Percentiles rank a stretch among this genome's conserved stretches.
These are phyloP conservation scores for Fusarium sp. DNA, from an alignment of 2,329 filamentous ascomycete species.

Conservation along the genomic window DNA sequence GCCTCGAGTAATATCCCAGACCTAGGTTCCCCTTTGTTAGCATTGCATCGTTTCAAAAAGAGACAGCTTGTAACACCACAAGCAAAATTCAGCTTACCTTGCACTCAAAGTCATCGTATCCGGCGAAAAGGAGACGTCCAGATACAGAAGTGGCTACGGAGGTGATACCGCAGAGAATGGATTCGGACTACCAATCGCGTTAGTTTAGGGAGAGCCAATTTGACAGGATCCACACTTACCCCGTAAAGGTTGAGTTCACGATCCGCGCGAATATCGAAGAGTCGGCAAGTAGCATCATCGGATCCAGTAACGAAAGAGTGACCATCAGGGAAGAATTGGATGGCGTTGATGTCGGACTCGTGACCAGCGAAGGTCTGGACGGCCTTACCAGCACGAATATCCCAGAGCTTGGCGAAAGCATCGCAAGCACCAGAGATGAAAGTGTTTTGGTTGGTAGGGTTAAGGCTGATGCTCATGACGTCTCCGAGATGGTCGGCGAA, in stretches of 20 bases:
- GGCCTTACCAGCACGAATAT: constrained; percentile 97
- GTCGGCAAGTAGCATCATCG: constrained; percentile 94
- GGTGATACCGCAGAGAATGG: constrained; percentile 97
- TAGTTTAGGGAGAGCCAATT: constrained; percentile 28
- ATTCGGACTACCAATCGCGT: constrained; percentile 77
- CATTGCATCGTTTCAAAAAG: not conserved
- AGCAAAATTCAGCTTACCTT: constrained; percentile 72
- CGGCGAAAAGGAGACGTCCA: constrained; percentile 92
- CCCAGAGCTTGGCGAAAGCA: constrained; percentile 98
- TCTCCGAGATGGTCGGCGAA: constrained; percentile 98
- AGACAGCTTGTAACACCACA: not conserved
- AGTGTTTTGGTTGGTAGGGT: constrained; percentile 98
- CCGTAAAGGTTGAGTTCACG: constrained; percentile 77
- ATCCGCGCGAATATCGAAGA: constrained; percentile 98
- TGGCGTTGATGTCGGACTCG: constrained; percentile 99
- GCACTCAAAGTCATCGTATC: constrained; percentile 99
- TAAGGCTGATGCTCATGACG: constrained; percentile 99
- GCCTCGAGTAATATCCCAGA: constrained; percentile 96
- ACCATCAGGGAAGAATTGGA: constrained; percentile 99
- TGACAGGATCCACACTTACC: constrained; percentile 58
- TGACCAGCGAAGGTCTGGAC: constrained; percentile 98
- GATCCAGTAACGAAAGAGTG: constrained; percentile 98
- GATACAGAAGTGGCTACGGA: constrained; percentile 98
- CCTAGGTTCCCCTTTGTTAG: constrained; percentile 63
- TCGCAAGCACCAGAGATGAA: constrained; percentile 99